Evolutionary conservation across 2,329 filamentous ascomycete genomes (phyloP).

Genomic region (Fusarium praegraminearum): DNA sequence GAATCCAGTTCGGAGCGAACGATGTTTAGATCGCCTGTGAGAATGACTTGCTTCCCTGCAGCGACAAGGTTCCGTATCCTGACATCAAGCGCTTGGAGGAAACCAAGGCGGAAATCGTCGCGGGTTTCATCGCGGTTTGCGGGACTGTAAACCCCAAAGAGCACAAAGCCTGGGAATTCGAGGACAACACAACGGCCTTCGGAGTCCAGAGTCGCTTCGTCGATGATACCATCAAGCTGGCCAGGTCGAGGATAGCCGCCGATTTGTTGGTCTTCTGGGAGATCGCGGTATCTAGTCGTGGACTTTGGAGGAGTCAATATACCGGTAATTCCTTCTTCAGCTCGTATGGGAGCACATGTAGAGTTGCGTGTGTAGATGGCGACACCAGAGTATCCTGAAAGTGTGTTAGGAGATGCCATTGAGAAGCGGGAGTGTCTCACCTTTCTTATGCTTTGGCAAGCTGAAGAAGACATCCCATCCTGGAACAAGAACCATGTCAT

Average conservation of each 20-base stretch:
- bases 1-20: constrained; percentile 76
- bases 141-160: constrained; percentile 92
- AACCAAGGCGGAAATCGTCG: constrained; percentile 84
- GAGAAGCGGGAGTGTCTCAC: constrained; percentile 55
- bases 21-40: constrained; percentile 92
- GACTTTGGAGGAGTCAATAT: constrained; percentile 80
- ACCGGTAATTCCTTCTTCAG: constrained; percentile 94
- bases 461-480: constrained; percentile 99
- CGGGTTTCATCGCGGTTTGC: constrained; percentile 87
- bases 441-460: constrained; percentile 92
- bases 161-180: constrained; percentile 94
- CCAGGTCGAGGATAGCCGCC: constrained; percentile 83
- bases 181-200: constrained; percentile 92
- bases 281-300: constrained; percentile 76
- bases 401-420: background rate
- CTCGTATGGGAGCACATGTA: constrained; percentile 85
- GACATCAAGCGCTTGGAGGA: constrained; percentile 82
- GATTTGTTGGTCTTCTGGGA: constrained; percentile 80
- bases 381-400: constrained; percentile 89
- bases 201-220: constrained; percentile 81
- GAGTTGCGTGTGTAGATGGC: constrained; percentile 94
- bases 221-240: constrained; percentile 74
- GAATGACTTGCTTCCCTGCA: constrained; percentile 84
- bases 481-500: constrained; percentile 95
- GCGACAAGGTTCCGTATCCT: constrained; percentile 85